Conservation (phyloP, 2,329 filamentous ascomycete species). For the Lojkania enalia region DNA sequence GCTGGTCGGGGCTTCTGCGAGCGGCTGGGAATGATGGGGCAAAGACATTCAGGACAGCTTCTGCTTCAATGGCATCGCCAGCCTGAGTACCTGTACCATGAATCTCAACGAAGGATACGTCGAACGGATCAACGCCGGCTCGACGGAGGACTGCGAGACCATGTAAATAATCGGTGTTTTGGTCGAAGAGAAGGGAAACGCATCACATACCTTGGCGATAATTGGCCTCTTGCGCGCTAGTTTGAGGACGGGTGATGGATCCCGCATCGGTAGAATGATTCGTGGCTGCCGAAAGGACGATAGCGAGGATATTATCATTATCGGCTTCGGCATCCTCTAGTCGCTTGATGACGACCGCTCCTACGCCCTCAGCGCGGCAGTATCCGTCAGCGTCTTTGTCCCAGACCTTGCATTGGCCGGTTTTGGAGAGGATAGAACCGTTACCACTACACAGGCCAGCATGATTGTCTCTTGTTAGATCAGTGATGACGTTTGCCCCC, state of each 20-base stretch:
- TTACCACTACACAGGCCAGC: conserved; percentile 41
- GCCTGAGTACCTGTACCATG: conserved; percentile 38
- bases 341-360: conserved; percentile 37
- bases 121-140: conserved; percentile 39
- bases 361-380: conserved; percentile 39
- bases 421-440: conserved; percentile 30
- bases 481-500: conserved; percentile 28
- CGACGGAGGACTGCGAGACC: conserved; percentile 30
- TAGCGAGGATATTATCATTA: conserved; percentile 40
- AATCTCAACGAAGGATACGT: conserved; percentile 29
- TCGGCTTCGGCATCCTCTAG: conserved; percentile 38
- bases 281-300: conserved; percentile 39
- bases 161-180: too few species aligned
- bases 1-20: conserved; percentile 3
- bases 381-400: conserved; percentile 41
- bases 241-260: conserved; percentile 33
- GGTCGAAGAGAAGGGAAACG: too few species aligned
- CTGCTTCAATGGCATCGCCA: conserved; percentile 28
- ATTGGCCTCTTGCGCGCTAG: conserved; percentile 17
- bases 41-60: conserved; percentile 19
- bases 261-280: conserved; percentile 47
- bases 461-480: conserved; percentile 49
- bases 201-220: too few species aligned
- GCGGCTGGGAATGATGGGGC: conserved; percentile 14
- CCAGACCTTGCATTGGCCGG: conserved; percentile 37